Evolutionary conservation across 768 basidiomycete genomes (phyloP).

Genomic region (Amanita rubescens): DNA sequence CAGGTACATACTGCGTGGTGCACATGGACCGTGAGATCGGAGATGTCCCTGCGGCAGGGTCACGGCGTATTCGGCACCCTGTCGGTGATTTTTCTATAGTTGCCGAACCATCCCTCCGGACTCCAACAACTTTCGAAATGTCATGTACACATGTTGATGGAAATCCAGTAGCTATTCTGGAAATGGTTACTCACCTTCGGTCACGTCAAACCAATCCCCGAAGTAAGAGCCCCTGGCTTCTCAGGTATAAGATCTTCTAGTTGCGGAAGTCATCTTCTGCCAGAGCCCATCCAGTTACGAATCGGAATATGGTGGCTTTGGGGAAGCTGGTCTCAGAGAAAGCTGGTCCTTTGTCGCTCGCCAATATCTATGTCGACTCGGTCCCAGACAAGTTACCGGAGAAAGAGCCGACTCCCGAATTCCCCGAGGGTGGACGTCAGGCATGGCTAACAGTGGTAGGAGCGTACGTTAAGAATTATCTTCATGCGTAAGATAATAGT

Average conservation of each 20-base stretch:
- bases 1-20: too few relatives aligned
- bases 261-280: not conserved
- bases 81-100: too few relatives aligned
- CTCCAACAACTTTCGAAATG: too few relatives aligned
- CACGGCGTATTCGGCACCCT: too few relatives aligned
- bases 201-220: not conserved
- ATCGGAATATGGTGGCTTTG: not conserved
- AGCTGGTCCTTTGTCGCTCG: not conserved
- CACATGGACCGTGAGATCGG: too few relatives aligned
- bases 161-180: not conserved
- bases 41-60: too few relatives aligned
- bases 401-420: not conserved
- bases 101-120: too few relatives aligned
- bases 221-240: not conserved
- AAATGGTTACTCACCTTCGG: slow-evolving; percentile 2
- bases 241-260: not conserved
- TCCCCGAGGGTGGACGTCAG: slow-evolving; percentile 2
- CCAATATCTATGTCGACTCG: not conserved
- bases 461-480: not conserved
- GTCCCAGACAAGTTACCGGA: not conserved
- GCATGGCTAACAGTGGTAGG: slow-evolving; percentile 6
- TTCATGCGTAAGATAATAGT: not conserved
- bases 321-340: not conserved
- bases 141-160: too few relatives aligned
- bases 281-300: not conserved